phyloP scores from a whole-genome alignment of 1,139 yeast genomes.

The Pichia sp. region DNA sequence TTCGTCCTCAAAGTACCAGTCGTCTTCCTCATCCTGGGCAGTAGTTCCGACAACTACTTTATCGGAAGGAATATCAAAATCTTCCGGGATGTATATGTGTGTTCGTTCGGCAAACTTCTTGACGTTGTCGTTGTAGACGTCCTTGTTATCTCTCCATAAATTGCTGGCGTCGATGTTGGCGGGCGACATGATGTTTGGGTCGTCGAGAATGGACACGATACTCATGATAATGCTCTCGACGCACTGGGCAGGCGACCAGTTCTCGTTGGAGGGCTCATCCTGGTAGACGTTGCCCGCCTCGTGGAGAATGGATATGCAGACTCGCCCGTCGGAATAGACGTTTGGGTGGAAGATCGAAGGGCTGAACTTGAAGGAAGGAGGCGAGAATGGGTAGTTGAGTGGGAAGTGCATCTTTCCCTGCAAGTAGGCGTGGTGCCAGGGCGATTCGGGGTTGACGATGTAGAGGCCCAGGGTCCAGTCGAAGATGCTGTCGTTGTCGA shows the following conservation, averaged over 20 bases:
- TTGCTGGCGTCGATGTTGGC: slow-evolving; percentile 96
- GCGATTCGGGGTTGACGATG: slow-evolving; percentile 84
- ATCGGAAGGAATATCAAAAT: slow-evolving; percentile 65
- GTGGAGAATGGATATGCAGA: slow-evolving; percentile 89
- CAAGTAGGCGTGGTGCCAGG: slow-evolving; percentile 94
- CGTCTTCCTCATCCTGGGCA: slow-evolving; percentile 35
- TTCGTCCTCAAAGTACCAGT: slow-evolving; percentile 25
- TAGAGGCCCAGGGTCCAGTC: slow-evolving; percentile 91
- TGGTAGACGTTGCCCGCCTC: slow-evolving; percentile 79
- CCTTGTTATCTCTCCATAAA: slow-evolving; percentile 79
- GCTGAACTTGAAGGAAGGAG: slow-evolving; percentile 89
- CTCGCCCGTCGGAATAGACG: slow-evolving; percentile 86
- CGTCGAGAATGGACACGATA: slow-evolving; percentile 83
- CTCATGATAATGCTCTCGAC: slow-evolving; percentile 88
- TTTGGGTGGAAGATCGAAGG: slow-evolving; percentile 95
- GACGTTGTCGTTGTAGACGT: slow-evolving; percentile 70
- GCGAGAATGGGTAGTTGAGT: slow-evolving; percentile 81
- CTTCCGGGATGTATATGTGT: slow-evolving; percentile 80
- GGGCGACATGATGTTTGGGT: slow-evolving; percentile 87
- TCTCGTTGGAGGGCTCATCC: slow-evolving; percentile 88
- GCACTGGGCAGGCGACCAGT: slow-evolving; percentile 96
- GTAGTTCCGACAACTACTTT: slow-evolving; percentile 10
- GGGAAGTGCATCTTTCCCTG: slow-evolving; percentile 95
- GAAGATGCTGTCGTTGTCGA: slow-evolving; percentile 87
- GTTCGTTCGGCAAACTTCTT: slow-evolving; percentile 80